Evolutionary conservation across 2,329 filamentous ascomycete species (phyloP).

Genomic region (Trichothecium roseum): DNA sequence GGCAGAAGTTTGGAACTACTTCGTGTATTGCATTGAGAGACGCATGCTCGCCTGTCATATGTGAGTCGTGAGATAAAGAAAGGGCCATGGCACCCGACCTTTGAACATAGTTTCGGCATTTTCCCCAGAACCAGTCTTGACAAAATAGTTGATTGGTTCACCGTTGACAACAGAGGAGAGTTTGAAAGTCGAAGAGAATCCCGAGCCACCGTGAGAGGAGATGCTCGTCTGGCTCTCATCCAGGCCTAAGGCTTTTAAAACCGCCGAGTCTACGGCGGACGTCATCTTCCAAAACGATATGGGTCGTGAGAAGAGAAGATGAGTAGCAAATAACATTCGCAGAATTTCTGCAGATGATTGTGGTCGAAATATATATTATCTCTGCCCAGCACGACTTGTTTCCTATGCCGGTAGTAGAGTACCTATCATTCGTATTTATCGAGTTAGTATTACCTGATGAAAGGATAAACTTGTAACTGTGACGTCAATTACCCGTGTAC

Average conservation of each 20-base stretch:
- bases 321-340: neutral
- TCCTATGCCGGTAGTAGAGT: no score
- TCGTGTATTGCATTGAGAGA: constrained; percentile 74
- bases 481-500: no score
- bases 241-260: constrained; percentile 49
- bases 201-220: constrained; percentile 52
- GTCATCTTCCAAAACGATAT: constrained; percentile 20
- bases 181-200: constrained; percentile 59
- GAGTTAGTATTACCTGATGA: no score
- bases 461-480: no score
- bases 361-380: no score
- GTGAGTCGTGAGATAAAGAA: constrained; percentile 8
- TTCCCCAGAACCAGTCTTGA: constrained; percentile 56
- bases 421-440: no score
- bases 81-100: constrained; percentile 28
- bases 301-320: neutral
- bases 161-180: constrained; percentile 35
- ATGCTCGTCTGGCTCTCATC: constrained; percentile 44
- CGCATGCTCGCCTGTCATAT: constrained; percentile 59
- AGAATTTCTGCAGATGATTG: no score
- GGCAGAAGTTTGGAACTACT: constrained; percentile 65
- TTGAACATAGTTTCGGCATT: constrained; percentile 59
- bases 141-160: constrained; percentile 49
- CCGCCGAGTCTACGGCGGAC: constrained; percentile 48
- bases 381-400: no score